Conservation (phyloP, 805 yeast species). For the Lipomyces sp. region DNA sequence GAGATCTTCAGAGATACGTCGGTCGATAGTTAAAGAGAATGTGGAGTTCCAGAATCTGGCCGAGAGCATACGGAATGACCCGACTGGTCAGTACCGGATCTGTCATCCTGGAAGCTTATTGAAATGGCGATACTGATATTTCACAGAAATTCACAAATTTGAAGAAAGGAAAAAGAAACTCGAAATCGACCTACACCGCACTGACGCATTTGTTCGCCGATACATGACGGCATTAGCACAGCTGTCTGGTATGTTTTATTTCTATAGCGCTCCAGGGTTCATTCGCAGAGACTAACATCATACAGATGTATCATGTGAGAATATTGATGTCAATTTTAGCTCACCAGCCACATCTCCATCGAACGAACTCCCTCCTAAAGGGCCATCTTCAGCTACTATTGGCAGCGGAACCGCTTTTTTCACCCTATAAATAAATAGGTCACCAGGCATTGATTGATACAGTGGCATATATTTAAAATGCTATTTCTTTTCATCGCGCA, state of each 20-base stretch:
- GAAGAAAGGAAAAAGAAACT: slow-evolving; percentile 17
- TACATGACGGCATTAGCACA: slow-evolving; percentile 28
- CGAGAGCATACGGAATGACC: slow-evolving; percentile 13
- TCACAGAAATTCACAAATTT: slow-evolving; percentile 12
- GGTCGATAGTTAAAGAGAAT: slow-evolving; percentile 9
- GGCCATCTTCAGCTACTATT: slow-evolving; percentile 1
- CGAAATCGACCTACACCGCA: slow-evolving; percentile 27
- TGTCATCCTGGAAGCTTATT: background rate
- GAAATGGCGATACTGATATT: background rate
- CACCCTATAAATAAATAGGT: slow-evolving; percentile 2
- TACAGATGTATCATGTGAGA: slow-evolving; percentile 25
- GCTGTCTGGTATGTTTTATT: slow-evolving; percentile 20
- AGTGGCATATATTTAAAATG: background rate
- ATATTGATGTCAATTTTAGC: slow-evolving; percentile 7
- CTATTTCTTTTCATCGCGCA: background rate
- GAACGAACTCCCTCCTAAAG: background rate
- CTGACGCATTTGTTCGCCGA: slow-evolving; percentile 32
- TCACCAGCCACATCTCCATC: background rate
- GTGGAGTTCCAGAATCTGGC: slow-evolving; percentile 8
- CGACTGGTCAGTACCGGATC: slow-evolving; percentile 9
- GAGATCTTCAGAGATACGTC: slow-evolving; percentile 26
- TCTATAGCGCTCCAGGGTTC: background rate
- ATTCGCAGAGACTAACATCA: background rate
- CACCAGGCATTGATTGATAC: background rate
- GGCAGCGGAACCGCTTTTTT: slow-evolving; percentile 14